A percentile compares a stretch with the other conserved stretches of the same genome.
These are phyloP conservation scores for Areca catechu DNA, from an alignment of 176 grass and related monocot species.

Conservation along the genomic window DNA sequence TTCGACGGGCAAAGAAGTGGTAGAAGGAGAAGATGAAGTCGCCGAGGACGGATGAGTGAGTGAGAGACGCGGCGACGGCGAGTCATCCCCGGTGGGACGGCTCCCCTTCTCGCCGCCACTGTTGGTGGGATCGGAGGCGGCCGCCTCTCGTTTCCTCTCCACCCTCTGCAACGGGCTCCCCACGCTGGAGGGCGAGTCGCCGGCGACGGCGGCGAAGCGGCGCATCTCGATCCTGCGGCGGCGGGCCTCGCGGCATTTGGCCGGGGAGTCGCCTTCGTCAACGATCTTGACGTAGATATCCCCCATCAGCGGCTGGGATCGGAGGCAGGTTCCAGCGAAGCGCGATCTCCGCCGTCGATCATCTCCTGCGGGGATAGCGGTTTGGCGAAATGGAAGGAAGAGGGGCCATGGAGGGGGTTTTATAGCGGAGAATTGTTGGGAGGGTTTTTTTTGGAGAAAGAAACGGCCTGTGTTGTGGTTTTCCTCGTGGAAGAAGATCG, in stretches of 20 bases:
- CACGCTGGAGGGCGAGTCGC: background rate
- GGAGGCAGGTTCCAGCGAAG: constrained; percentile 3
- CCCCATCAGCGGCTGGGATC: constrained; percentile 10
- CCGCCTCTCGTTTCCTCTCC: background rate
- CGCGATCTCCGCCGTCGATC: constrained; percentile 2
- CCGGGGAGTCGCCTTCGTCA: background rate
- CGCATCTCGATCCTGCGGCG: constrained; percentile 12
- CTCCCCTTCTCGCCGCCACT: constrained; percentile 2
- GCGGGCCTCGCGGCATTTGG: constrained; percentile 27
- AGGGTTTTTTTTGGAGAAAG: background rate
- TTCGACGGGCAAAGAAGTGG: background rate
- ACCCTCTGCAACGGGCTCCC: too few species aligned
- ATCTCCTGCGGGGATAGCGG: background rate
- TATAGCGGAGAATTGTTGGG: background rate
- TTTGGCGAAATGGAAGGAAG: background rate
- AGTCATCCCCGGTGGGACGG: background rate
- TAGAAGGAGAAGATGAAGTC: background rate
- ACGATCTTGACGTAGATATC: background rate
- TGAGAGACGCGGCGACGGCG: background rate
- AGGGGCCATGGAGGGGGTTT: too few species aligned
- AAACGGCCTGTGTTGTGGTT: constrained; percentile 9
- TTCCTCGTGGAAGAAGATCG: constrained; percentile 4
- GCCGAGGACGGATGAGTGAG: background rate
- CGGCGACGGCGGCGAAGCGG: background rate
- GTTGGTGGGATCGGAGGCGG: too few species aligned